Percentiles rank a stretch among this genome's conserved stretches.
These are phyloP conservation scores for Gynostemma pentaphyllum DNA, from an alignment of 306 rosid genomes.

Conservation along the genomic window DNA sequence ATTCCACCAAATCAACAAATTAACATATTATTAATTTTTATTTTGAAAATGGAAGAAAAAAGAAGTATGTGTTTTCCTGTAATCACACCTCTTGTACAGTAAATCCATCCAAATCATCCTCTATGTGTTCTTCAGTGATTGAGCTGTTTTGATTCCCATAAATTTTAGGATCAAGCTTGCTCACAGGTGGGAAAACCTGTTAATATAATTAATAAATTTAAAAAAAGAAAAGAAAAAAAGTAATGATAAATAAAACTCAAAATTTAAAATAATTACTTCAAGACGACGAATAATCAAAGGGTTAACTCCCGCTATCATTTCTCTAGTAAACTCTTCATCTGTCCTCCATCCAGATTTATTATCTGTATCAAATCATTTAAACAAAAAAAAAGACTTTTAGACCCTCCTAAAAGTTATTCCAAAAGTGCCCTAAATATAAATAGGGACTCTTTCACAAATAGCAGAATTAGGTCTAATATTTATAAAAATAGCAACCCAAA, in stretches of 20 bases:
- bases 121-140: constrained; percentile 39
- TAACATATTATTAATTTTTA: background rate
- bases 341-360: constrained; percentile 67
- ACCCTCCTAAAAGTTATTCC: too few species aligned
- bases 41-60: too few species aligned
- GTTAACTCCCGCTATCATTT: constrained; percentile 78
- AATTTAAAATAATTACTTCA: constrained; percentile 26
- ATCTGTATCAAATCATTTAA: constrained; percentile 35
- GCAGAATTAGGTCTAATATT: too few species aligned
- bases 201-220: constrained; percentile 1
- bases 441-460: too few species aligned
- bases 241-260: background rate
- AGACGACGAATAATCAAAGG: constrained; percentile 58
- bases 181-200: constrained; percentile 67
- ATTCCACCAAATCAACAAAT: constrained; percentile 7
- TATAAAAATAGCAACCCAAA: too few species aligned
- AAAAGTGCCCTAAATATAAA: too few species aligned
- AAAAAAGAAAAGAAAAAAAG: background rate
- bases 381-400: background rate
- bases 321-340: constrained; percentile 84
- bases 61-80: too few species aligned
- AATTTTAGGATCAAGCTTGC: constrained; percentile 40
- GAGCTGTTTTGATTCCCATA: constrained; percentile 64
- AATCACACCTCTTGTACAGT: constrained; percentile 52
- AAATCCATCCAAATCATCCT: constrained; percentile 41